Conservation (phyloP, 176 grass and related monocot species). For the Elymus sibiricus region DNA sequence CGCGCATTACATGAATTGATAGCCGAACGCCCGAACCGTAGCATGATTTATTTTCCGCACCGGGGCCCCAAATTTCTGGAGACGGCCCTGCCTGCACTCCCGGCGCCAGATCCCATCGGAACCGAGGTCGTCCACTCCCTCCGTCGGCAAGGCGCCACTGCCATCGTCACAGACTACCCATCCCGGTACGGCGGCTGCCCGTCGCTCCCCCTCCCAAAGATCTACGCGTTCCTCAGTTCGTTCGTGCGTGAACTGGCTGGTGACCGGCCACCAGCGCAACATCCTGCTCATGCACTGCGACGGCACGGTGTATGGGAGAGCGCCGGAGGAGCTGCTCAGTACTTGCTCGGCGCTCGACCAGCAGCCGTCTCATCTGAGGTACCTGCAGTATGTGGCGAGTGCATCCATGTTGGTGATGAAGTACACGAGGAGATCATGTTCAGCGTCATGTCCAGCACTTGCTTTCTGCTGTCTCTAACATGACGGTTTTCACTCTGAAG, state of each 20-base stretch:
- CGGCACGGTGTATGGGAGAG: constrained; percentile 35
- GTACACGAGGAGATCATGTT: constrained; percentile 40
- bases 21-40: no score
- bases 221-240: constrained; percentile 28
- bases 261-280: constrained; percentile 29
- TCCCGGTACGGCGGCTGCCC: constrained; percentile 28
- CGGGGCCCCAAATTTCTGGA: no score
- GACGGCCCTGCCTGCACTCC: no score
- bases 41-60: no score
- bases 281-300: constrained; percentile 55
- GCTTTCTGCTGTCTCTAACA: constrained; percentile 50
- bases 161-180: constrained; percentile 34
- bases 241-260: constrained; percentile 43
- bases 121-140: constrained; percentile 17
- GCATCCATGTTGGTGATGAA: constrained; percentile 29
- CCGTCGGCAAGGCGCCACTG: constrained; percentile 15
- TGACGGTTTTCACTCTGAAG: constrained; percentile 34
- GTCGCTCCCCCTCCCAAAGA: constrained; percentile 26
- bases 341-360: constrained; percentile 24
- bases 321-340: constrained; percentile 32
- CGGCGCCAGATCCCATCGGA: background rate
- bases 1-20: no score
- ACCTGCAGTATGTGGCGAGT: constrained; percentile 44
- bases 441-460: constrained; percentile 58
- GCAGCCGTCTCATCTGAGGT: constrained; percentile 51